phyloP scores from a whole-genome alignment of 805 yeast species.

The Ogataea naganishii region DNA sequence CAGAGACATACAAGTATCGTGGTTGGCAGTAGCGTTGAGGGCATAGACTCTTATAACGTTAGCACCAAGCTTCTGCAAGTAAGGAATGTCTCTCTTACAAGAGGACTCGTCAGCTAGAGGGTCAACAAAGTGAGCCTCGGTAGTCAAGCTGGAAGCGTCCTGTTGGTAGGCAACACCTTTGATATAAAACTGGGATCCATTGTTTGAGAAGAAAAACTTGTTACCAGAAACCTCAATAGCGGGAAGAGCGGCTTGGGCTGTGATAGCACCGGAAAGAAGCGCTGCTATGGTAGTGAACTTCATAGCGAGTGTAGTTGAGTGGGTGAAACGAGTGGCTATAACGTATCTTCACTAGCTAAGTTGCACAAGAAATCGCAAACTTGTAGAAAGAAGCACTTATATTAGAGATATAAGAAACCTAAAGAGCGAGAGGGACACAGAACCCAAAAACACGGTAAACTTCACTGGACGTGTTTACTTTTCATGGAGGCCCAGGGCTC shows the following conservation, averaged over 20 bases:
- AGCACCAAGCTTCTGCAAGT: slow-evolving; percentile 55
- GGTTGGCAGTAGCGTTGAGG: slow-evolving; percentile 61
- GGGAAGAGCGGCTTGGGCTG: slow-evolving; percentile 27
- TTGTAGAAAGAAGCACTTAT: no score
- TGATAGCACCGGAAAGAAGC: slow-evolving; percentile 6
- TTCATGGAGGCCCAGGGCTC: no score
- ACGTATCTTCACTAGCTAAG: no score
- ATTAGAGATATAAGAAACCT: no score
- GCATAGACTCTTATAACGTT: slow-evolving; percentile 85
- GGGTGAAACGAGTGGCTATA: no score
- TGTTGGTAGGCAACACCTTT: slow-evolving; percentile 87
- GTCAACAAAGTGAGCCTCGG: slow-evolving; percentile 40
- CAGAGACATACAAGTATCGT: slow-evolving; percentile 68
- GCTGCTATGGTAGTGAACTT: slow-evolving; percentile 8
- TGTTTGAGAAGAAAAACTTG: slow-evolving; percentile 64
- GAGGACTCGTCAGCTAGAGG: slow-evolving; percentile 65
- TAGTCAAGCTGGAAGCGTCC: slow-evolving; percentile 37
- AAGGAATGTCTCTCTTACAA: slow-evolving; percentile 81
- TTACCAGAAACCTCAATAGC: slow-evolving; percentile 58
- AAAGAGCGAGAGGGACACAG: no score
- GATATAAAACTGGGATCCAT: slow-evolving; percentile 78
- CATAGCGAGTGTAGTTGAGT: slow-evolving; percentile 7
- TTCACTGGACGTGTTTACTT: no score
- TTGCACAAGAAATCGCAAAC: no score
- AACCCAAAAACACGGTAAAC: no score